These are phyloP conservation scores for Neonectria ditissima DNA, from an alignment of 2,329 filamentous ascomycete species.

Conservation along the genomic window DNA sequence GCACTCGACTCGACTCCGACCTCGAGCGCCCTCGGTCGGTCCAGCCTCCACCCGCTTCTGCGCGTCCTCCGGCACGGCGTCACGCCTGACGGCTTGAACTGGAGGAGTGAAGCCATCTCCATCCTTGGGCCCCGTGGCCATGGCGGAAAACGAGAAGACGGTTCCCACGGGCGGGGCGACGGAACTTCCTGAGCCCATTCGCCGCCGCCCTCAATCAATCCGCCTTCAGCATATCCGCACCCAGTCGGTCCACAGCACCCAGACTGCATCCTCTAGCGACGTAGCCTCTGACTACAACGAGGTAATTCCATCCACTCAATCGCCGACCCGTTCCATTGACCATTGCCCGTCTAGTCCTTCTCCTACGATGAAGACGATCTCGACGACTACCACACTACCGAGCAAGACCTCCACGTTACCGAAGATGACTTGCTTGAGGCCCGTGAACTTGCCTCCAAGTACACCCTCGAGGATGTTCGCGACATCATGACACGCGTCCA, in stretches of 20 bases:
- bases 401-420: constrained; percentile 58
- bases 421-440: constrained; percentile 60
- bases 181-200: constrained; percentile 34
- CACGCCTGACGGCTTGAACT: constrained; percentile 29
- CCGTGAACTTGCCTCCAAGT: constrained; percentile 56
- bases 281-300: constrained; percentile 44
- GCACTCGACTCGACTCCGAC: not conserved
- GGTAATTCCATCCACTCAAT: constrained; percentile 28
- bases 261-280: constrained; percentile 30
- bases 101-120: constrained; percentile 36
- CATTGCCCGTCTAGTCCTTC: constrained; percentile 46
- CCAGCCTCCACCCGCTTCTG: not conserved
- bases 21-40: constrained; percentile 12
- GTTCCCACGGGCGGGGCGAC: constrained; percentile 33
- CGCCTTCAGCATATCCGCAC: not conserved
- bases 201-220: constrained; percentile 19
- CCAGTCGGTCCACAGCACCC: constrained; percentile 12
- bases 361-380: constrained; percentile 55
- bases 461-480: constrained; percentile 57
- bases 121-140: constrained; percentile 44
- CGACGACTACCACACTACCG: constrained; percentile 47
- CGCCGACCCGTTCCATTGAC: constrained; percentile 8
- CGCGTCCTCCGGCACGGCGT: constrained; percentile 20
- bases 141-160: constrained; percentile 49
- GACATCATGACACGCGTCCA: constrained; percentile 56